Evolutionary conservation across 2,329 filamentous ascomycete species (phyloP), one percentile per base, ranked within the genome.

Genomic region (Pseudogymnoascus sp.): DNA sequence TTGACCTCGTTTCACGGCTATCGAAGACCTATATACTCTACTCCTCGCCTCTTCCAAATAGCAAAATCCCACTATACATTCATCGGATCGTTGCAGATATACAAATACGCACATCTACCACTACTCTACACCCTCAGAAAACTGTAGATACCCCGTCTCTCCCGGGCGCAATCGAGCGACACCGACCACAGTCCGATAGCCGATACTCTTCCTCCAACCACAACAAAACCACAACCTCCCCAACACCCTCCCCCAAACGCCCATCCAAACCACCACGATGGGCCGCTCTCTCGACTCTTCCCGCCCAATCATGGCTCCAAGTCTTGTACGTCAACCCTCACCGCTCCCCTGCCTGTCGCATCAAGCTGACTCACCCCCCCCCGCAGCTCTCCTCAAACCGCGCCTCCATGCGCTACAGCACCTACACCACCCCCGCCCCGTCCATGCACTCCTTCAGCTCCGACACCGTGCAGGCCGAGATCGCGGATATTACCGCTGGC

Each of bases 401-500:
- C 66, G 76, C 74, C 64, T 83, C 81, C 35, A 78, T 79, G 68
- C 77, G 81, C 67, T 81, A 78, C 73, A 83, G 80, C 62, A 81
- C 79, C 50, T 78, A 81, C 69, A 81, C 78, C 69, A 75, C 74
- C 53, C 74, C 75, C 47, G 79, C 78, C 59, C 75, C 72, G 53
- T 65, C 71, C 62, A 66, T 69, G 31, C 72, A 70, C 10, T 69
- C 68, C 33, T 65, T 67, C 59, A 70, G 66, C 59, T 69, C 72
- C 62, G 73, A 71, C 23, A 71, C 70, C 7, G 72, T 71, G 1
- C 68, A 69, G 11, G 68, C 72, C 64, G 73, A 74, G 62, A 85
- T 90, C 76, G 84, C 82, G 71, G 80, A 85, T 64, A 84, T 87
- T 74, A 82, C 84, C 66, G 81, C 85, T 59, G 81, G 84, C 42